Conservation (phyloP, 1,284 basidiomycete genomes). For the Tilletiopsis washingtonensis region DNA sequence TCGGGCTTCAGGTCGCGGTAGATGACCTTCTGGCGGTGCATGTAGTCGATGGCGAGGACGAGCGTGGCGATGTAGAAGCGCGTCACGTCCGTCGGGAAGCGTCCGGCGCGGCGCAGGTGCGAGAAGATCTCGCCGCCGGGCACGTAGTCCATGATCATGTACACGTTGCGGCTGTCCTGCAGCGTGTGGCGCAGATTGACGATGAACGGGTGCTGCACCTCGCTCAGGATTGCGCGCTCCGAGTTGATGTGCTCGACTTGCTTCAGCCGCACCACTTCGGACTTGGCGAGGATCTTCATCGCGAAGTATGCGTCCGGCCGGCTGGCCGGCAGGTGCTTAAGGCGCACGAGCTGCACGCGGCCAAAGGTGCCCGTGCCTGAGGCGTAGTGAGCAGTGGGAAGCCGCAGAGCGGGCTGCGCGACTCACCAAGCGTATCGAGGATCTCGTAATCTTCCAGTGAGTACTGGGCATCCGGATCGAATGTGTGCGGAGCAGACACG, state of each 20-base stretch:
- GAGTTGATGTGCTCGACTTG: conserved; percentile 57
- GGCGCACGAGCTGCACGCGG: conserved; percentile 30
- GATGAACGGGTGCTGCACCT: conserved; percentile 39
- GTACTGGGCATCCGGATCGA: neutral
- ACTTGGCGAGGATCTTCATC: conserved; percentile 54
- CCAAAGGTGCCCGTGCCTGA: conserved; percentile 42
- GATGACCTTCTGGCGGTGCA: conserved; percentile 47
- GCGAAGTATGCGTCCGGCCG: conserved; percentile 48
- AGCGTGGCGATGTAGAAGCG: conserved; percentile 54
- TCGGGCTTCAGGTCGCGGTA: conserved; percentile 55
- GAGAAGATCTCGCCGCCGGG: conserved; percentile 55
- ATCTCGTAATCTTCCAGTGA: neutral
- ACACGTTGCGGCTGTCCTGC: conserved; percentile 53
- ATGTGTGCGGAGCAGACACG: neutral
- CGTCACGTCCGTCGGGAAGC: conserved; percentile 53
- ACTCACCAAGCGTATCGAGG: conserved; percentile 2
- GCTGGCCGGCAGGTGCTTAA: conserved; percentile 5
- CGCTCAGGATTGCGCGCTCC: conserved; percentile 51
- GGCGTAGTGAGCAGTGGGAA: conserved; percentile 5
- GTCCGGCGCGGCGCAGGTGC: conserved; percentile 48
- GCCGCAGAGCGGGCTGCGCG: neutral
- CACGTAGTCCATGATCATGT: conserved; percentile 54
- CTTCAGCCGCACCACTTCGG: conserved; percentile 53
- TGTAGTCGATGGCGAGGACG: conserved; percentile 51
- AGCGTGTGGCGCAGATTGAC: conserved; percentile 25